Percentiles rank a stretch among this genome's conserved stretches.
Evolutionary conservation across 305 asterid genomes (phyloP).

Genomic region (Rubia peregrina): DNA sequence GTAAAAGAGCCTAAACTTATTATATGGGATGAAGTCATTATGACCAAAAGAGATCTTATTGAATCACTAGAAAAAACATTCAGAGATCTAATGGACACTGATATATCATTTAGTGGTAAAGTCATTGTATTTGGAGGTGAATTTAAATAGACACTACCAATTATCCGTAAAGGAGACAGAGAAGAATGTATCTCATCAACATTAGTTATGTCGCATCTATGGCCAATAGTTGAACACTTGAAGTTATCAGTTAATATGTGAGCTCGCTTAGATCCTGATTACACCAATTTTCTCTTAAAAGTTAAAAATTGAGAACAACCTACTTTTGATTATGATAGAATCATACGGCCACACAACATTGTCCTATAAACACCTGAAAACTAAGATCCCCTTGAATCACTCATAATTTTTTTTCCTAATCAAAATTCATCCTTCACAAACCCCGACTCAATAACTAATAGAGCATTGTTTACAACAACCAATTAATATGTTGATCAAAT

Average conservation of each 20-base stretch:
- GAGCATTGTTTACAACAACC: background rate
- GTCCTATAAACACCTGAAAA: background rate
- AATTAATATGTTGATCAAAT: background rate
- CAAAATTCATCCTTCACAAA: background rate
- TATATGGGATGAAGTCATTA: background rate
- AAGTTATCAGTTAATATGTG: background rate
- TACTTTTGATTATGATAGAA: background rate
- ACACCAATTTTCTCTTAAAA: background rate
- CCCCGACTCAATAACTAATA: background rate
- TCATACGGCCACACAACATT: background rate
- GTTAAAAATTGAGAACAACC: background rate
- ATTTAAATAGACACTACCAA: background rate
- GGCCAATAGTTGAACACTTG: background rate
- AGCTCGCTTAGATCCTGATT: background rate
- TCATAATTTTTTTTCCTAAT: background rate
- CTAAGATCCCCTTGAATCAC: background rate
- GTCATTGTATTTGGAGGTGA: background rate
- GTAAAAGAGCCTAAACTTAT: background rate
- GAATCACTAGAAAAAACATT: background rate
- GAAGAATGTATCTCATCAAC: background rate
- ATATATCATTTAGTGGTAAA: background rate
- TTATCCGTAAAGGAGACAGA: background rate
- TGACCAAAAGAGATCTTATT: background rate
- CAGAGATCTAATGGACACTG: background rate
- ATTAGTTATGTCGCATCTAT: background rate